These are phyloP conservation scores for Pezicula carpinea DNA, from an alignment of 2,329 filamentous ascomycete species.

Conservation along the genomic window DNA sequence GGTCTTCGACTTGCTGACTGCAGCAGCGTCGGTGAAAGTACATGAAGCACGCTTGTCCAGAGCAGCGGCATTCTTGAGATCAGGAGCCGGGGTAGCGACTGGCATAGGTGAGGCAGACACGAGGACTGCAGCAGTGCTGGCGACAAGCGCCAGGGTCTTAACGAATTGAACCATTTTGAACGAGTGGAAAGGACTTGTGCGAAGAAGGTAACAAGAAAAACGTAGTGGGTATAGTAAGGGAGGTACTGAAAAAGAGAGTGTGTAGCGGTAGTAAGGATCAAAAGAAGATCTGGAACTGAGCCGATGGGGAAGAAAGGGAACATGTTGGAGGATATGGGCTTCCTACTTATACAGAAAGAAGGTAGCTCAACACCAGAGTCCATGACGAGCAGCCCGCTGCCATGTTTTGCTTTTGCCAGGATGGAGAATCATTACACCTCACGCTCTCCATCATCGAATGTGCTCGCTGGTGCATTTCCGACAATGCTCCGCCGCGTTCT, in stretches of 20 bases:
- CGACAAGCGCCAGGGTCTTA: conserved; percentile 17
- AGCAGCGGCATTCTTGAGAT: conserved; percentile 8
- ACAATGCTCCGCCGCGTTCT: too few relatives aligned
- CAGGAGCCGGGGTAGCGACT: conserved; percentile 21
- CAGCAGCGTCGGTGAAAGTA: conserved; percentile 47
- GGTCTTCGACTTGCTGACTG: conserved; percentile 42
- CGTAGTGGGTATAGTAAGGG: conserved; percentile 3
- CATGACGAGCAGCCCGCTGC: background rate
- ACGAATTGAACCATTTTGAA: conserved; percentile 19
- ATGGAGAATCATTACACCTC: too few relatives aligned
- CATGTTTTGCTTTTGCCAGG: too few relatives aligned
- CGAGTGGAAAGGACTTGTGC: background rate
- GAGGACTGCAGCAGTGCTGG: conserved; percentile 13
- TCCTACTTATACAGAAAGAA: background rate
- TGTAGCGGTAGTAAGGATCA: conserved; percentile 6
- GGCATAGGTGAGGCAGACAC: conserved; percentile 16
- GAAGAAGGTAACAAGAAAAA: conserved; percentile 1
- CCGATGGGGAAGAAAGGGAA: conserved; percentile 4
- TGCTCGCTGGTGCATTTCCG: too few relatives aligned
- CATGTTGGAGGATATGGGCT: conserved; percentile 1
- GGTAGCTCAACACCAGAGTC: too few relatives aligned
- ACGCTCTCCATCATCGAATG: too few relatives aligned
- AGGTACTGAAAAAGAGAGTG: conserved; percentile 5
- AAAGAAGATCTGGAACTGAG: conserved; percentile 2
- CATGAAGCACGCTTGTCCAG: conserved; percentile 33